A percentile compares a stretch with the other conserved stretches of the same genome.
Evolutionary conservation across 2,329 filamentous ascomycete species (phyloP).

Genomic region (Colletotrichum tropicale): DNA sequence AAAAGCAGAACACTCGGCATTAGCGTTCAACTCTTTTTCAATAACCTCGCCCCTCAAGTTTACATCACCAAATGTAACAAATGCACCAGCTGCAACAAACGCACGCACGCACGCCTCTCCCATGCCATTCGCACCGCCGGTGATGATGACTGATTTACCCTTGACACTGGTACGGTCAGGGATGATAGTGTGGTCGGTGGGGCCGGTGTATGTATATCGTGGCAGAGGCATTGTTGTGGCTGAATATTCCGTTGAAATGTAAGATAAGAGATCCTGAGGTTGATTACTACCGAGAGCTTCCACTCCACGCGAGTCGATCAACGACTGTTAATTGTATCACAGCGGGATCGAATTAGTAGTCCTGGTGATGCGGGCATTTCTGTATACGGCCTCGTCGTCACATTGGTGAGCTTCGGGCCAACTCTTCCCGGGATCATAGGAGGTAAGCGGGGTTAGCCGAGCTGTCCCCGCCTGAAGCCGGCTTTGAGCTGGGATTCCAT

Average conservation of each 20-base stretch:
- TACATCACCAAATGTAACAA: slow-evolving; percentile 44
- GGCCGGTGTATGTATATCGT: slow-evolving; percentile 34
- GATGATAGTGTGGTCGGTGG: slow-evolving; percentile 35
- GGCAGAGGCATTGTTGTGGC: slow-evolving; percentile 23
- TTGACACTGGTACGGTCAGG: slow-evolving; percentile 39
- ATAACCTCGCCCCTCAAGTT: slow-evolving; percentile 35
- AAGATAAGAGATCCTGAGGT: not conserved
- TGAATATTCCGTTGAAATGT: not conserved
- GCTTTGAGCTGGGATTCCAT: not conserved
- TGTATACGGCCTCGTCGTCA: not conserved
- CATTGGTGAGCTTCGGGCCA: not conserved
- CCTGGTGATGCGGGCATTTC: not conserved
- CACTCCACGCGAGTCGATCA: not conserved
- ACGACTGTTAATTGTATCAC: not conserved
- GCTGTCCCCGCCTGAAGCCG: not conserved
- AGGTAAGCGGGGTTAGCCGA: not conserved
- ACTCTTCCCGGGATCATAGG: not conserved
- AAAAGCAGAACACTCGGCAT: slow-evolving; percentile 30
- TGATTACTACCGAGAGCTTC: not conserved
- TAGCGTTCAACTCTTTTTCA: slow-evolving; percentile 34
- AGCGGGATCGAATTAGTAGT: not conserved
- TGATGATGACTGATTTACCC: slow-evolving; percentile 52
- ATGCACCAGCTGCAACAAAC: slow-evolving; percentile 40
- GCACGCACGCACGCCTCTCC: slow-evolving; percentile 38
- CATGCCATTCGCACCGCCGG: slow-evolving; percentile 50